A percentile compares a stretch with the other conserved stretches of the same genome.
These are phyloP conservation scores for Endogone sp. DNA, from an alignment of 192 early-diverging fungal species.

Conservation along the genomic window DNA sequence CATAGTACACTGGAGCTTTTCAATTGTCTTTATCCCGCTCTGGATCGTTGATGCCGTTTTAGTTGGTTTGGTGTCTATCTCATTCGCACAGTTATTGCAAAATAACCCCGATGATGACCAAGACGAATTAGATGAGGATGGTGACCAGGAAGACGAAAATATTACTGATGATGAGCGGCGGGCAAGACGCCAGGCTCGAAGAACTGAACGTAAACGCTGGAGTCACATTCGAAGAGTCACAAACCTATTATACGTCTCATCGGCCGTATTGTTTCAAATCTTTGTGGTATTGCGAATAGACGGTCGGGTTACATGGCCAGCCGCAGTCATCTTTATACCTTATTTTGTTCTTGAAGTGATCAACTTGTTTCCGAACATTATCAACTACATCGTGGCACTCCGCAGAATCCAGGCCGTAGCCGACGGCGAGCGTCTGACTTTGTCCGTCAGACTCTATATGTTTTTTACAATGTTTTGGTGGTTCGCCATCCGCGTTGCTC, in stretches of 20 bases:
- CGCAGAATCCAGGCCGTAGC: constrained; percentile 19
- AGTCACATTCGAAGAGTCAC: neutral
- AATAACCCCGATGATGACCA: constrained; percentile 29
- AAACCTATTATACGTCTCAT: constrained; percentile 32
- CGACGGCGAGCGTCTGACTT: constrained; percentile 10
- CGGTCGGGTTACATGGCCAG: constrained; percentile 52
- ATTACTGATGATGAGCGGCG: constrained; percentile 35
- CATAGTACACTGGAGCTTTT: constrained; percentile 64
- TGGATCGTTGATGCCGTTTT: constrained; percentile 62
- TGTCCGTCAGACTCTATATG: constrained; percentile 6
- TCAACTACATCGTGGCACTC: constrained; percentile 30
- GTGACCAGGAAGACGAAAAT: constrained; percentile 33
- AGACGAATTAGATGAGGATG: constrained; percentile 34
- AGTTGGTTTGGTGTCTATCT: constrained; percentile 33
- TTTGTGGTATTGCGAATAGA: constrained; percentile 73
- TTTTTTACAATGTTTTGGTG: constrained; percentile 60
- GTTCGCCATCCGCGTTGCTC: constrained; percentile 58
- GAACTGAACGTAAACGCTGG: constrained; percentile 35
- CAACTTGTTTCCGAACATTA: constrained; percentile 45
- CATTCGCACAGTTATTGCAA: constrained; percentile 15
- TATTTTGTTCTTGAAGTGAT: constrained; percentile 80
- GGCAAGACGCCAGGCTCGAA: constrained; percentile 28
- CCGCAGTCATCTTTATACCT: constrained; percentile 70
- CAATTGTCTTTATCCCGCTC: constrained; percentile 76
- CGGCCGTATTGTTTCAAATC: constrained; percentile 71